Conservation (phyloP, 2,329 filamentous ascomycete genomes). For the Phaeosphaeria sp. region DNA sequence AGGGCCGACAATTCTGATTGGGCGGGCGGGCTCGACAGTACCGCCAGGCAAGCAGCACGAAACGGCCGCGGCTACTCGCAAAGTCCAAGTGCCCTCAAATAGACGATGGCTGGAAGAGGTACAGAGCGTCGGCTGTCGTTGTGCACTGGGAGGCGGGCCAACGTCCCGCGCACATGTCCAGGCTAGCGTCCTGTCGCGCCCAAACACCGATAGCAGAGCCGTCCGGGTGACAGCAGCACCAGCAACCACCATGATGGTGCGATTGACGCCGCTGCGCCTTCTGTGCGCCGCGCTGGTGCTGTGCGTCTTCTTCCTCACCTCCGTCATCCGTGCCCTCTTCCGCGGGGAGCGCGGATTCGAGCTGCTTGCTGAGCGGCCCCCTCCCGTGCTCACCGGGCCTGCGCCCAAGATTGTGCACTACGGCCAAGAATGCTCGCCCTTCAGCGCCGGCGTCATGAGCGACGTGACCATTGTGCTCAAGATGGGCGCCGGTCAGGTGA, state of each 20-base stretch:
- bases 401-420: constrained; percentile 31
- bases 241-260: constrained; percentile 43
- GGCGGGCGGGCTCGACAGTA: not conserved
- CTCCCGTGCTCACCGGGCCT: constrained; percentile 23
- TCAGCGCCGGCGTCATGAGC: constrained; percentile 39
- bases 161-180: not conserved
- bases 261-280: constrained; percentile 45
- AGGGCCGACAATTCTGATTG: not conserved
- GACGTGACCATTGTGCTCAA: constrained; percentile 64
- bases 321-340: constrained; percentile 29
- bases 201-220: constrained; percentile 15
- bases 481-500: constrained; percentile 64
- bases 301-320: constrained; percentile 28
- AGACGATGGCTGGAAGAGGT: too few relatives aligned
- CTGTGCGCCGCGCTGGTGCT: constrained; percentile 36
- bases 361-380: constrained; percentile 34
- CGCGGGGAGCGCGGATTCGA: constrained; percentile 41
- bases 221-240: constrained; percentile 5
- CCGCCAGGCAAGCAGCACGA: not conserved
- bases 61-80: not conserved
- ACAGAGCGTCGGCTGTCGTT: too few relatives aligned
- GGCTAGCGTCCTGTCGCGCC: constrained; percentile 4
- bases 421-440: constrained; percentile 43
- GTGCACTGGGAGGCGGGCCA: not conserved
- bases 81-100: too few relatives aligned